phyloP scores from a whole-genome alignment of 768 basidiomycete species.

The Mycena chlorophos region DNA sequence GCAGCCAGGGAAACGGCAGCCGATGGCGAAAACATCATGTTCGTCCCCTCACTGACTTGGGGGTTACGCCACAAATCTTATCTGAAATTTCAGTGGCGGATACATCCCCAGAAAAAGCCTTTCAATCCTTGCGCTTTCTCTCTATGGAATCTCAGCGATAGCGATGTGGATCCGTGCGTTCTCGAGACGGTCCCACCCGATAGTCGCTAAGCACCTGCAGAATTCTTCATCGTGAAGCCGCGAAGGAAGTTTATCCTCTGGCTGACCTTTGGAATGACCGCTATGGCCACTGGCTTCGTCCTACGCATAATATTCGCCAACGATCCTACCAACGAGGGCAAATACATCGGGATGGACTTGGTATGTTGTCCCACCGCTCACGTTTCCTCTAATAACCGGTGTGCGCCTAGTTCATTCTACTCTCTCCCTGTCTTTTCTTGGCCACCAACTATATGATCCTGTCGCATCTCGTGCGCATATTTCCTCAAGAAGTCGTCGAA shows the following conservation, averaged over 20 bases:
- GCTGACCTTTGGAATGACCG: background rate
- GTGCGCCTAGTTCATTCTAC: constrained; percentile 1
- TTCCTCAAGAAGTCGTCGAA: background rate
- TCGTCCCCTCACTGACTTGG: background rate
- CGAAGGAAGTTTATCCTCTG: background rate
- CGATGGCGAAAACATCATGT: background rate
- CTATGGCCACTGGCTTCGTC: constrained; percentile 1
- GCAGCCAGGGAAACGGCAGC: background rate
- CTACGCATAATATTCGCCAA: background rate
- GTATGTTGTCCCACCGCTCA: background rate
- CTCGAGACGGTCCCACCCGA: background rate
- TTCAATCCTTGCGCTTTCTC: background rate
- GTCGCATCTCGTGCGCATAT: background rate
- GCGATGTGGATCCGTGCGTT: background rate
- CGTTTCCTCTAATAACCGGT: background rate
- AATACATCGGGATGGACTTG: background rate
- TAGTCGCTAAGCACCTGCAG: background rate
- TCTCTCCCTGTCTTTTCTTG: constrained; percentile 1
- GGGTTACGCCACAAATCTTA: background rate
- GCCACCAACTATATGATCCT: constrained; percentile 5
- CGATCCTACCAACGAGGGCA: background rate
- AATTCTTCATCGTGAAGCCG: background rate
- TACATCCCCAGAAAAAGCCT: background rate
- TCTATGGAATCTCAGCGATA: background rate
- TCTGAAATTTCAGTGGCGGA: background rate